Conservation (phyloP, 2,329 filamentous ascomycete genomes). For the Stagonosporopsis cucurbitacearum region DNA sequence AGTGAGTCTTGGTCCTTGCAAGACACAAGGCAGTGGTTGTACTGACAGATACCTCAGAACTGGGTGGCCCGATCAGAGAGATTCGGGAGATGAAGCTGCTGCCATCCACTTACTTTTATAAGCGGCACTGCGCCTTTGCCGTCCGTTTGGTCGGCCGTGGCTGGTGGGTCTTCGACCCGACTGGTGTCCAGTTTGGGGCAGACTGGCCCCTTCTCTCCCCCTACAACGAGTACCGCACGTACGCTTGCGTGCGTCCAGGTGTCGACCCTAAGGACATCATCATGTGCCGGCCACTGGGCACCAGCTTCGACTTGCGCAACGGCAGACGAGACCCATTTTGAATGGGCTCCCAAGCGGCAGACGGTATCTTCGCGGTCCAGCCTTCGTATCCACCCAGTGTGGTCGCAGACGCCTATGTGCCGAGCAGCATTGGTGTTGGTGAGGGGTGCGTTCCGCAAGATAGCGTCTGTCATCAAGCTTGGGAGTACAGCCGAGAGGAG, state of each 20-base stretch:
- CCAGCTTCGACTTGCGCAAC: neutral
- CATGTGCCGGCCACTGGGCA: neutral
- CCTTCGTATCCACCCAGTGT: neutral
- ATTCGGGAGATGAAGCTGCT: neutral
- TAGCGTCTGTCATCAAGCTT: neutral
- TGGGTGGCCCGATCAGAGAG: neutral
- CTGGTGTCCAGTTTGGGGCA: constrained; percentile 24
- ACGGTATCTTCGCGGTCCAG: neutral
- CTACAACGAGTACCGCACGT: neutral
- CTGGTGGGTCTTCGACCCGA: constrained; percentile 24
- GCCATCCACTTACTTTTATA: neutral
- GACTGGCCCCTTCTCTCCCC: constrained; percentile 21
- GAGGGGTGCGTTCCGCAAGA: neutral
- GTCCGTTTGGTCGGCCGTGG: neutral
- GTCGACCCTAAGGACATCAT: neutral
- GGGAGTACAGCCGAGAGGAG: constrained; percentile 14
- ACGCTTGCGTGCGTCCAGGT: neutral
- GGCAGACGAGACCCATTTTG: neutral
- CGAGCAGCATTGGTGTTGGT: neutral
- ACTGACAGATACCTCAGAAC: neutral
- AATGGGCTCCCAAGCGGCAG: neutral
- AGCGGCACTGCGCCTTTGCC: constrained; percentile 12
- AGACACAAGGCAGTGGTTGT: neutral
- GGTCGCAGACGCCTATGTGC: neutral
- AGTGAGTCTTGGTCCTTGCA: neutral